A percentile compares a stretch with the other conserved stretches of the same genome.
Conservation (phyloP, 805 yeast genomes). For the Spathaspora boniae region DNA sequence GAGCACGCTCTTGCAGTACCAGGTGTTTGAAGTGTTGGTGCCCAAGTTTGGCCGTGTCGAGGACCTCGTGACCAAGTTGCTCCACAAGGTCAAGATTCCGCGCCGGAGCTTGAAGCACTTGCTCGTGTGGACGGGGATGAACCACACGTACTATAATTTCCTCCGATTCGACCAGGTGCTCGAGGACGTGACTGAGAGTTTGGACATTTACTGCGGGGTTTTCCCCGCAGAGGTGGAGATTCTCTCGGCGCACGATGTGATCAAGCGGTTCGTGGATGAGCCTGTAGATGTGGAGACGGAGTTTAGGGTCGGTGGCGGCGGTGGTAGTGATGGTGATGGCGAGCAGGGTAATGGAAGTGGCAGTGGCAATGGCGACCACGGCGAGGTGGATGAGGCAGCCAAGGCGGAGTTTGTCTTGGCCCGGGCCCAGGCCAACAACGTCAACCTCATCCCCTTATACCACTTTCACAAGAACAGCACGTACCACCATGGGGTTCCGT, state of each 20-base stretch:
- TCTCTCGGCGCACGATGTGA: slow-evolving; percentile 33
- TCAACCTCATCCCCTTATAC: slow-evolving; percentile 57
- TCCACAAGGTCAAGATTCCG: slow-evolving; percentile 41
- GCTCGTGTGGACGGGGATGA: slow-evolving; percentile 55
- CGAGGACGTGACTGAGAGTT: slow-evolving; percentile 29
- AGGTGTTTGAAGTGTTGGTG: slow-evolving; percentile 64
- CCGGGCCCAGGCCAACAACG: slow-evolving; percentile 22
- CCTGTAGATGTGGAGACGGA: no score
- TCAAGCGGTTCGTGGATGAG: slow-evolving; percentile 20
- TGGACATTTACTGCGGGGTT: slow-evolving; percentile 38
- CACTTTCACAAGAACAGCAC: slow-evolving; percentile 73
- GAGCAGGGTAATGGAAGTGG: no score
- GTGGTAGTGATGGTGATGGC: no score
- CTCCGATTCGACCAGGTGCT: slow-evolving; percentile 34
- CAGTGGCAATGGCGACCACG: slow-evolving; percentile 9
- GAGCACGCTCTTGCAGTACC: slow-evolving; percentile 64
- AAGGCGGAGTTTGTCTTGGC: slow-evolving; percentile 22
- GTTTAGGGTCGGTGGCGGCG: no score
- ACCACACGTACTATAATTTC: slow-evolving; percentile 36
- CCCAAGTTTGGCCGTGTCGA: slow-evolving; percentile 56
- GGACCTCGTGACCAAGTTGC: slow-evolving; percentile 52
- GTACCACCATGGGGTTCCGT: slow-evolving; percentile 79
- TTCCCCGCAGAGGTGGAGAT: slow-evolving; percentile 43
- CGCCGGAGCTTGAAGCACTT: slow-evolving; percentile 45
- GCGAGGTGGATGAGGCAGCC: slow-evolving; percentile 22